Conservation (phyloP, 2,329 filamentous ascomycete species). For the Cucurbitaria berberidis region DNA sequence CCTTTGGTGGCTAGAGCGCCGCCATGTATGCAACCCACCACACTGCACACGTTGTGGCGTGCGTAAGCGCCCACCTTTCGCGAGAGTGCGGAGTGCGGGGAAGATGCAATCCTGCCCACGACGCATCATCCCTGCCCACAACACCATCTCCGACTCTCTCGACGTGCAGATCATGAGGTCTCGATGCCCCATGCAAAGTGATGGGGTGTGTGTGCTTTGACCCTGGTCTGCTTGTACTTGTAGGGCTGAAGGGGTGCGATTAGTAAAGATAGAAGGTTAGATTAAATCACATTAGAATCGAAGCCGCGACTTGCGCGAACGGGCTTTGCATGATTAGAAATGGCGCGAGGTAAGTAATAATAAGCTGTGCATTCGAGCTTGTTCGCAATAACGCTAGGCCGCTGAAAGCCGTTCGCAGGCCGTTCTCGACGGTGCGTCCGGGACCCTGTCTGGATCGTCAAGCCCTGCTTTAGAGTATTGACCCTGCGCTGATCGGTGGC, state of each 20-base stretch:
- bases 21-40: constrained; percentile 4
- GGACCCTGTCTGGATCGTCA: neutral
- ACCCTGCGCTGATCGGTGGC: constrained; percentile 5
- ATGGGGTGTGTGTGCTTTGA: neutral
- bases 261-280: neutral
- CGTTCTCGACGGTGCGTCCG: neutral
- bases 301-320: neutral
- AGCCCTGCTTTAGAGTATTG: constrained; percentile 5
- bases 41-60: constrained; percentile 20
- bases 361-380: neutral
- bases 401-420: constrained; percentile 2
- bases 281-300: neutral
- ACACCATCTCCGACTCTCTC: constrained; percentile 2
- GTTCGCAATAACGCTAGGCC: constrained; percentile 2
- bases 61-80: constrained; percentile 13
- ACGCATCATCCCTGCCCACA: constrained; percentile 2
- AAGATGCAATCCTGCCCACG: neutral
- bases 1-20: neutral
- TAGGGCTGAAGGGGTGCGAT: neutral
- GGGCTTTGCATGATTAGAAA: neutral
- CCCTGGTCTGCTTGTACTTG: neutral
- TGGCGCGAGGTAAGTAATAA: neutral
- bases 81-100: constrained; percentile 11
- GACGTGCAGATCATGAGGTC: neutral
- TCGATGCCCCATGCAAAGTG: neutral